Evolutionary conservation across 306 rosid genomes (phyloP), one percentile per base, ranked within the genome.

Genomic region (Castanopsis chinensis): DNA sequence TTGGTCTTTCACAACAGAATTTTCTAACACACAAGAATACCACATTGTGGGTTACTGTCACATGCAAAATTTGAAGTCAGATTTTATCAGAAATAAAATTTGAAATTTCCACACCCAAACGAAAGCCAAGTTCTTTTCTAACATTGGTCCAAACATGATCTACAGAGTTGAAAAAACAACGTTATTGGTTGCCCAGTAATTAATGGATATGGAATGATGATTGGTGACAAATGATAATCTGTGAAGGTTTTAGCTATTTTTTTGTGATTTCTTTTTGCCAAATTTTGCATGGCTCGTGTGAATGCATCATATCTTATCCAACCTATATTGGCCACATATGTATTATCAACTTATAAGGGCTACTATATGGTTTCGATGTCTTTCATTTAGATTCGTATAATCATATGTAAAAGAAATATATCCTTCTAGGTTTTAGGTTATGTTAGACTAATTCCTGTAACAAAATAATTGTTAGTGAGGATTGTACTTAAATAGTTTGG

Each of bases 301-400:
- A 37, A 57, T 71, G 60, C 69, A 55, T 58, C 54, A 30, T 60
- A 81, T 75, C 75, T 64, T 78, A 57, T 73, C 78, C 82, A 73
- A 28, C 15, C 45, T 6, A 72, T 76, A 21, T 25, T 21, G 57
- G 64, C 86, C 83, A 79, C 86, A 83, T 6, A 69, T 51, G 51
- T 49, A 43, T 82, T 77, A 77, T 77, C 81, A 41, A 28, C 60
- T 70, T 12, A 45, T 11, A 71, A 49, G 60, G 63, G 25, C 30
- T 57, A 69, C 70, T 6, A 71, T 17, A 63, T 74, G 54, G 67
- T 30, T 20, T 53, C 11, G 14, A 25, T 49, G 20, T 32, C 12
- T 53, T 53, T n/a, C 27, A 30, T 33, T 25, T 33, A 45, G 56
- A 60, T 60, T 65, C 70, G 27, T 60, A 55, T 14, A 51, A 72